Evolutionary conservation across 2,329 filamentous ascomycete species (phyloP), one percentile per base, ranked within the genome.

Genomic region (Didymella lethalis): DNA sequence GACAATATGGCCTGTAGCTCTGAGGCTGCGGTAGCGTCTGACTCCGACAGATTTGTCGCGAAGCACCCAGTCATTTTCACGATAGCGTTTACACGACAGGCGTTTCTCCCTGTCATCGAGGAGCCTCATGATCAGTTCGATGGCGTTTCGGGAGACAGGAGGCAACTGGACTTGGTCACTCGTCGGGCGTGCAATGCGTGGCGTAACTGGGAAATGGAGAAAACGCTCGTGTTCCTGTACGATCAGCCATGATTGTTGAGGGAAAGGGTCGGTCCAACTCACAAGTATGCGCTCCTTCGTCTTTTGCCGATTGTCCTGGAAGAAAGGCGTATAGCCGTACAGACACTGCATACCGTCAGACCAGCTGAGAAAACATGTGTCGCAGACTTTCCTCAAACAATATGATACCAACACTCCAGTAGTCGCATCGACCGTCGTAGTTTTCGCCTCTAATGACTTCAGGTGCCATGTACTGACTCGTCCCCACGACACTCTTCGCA

Each of bases 401-500:
- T 72, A 98, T 97, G 72, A 98, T 88, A 52, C 93, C 94, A 67
- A 98, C 86, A 78, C 93, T 97, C 94, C 91, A 98, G 92, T 86
- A 98, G 78, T 98, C 94, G 78, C 94, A 98, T 71, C 94, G 85
- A 29, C 91, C 94, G 78, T 98, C 95, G 75, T 98, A 98, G 36
- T 84, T 80, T 48, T 92, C 85, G 28, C 93, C 92, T 64, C 85
- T 83, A 57, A 97, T 89, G 18, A 98, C 91, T 80, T 98, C 95
- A 2, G 94, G 94, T 0, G 95, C 94, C 95, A 97, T 98, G 80
- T 98, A 98, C 74, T 97, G 94, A 74, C 93, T 97, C 2, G 95
- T 98, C 2, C 94, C 94, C 11, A 98, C 94, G 1, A 97, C 88
- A 45, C 93, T 97, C 66, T 88, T 86, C 1, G 94, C 94, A 32